Conservation (phyloP, 345 rosid species). For the Linum trigynum region DNA sequence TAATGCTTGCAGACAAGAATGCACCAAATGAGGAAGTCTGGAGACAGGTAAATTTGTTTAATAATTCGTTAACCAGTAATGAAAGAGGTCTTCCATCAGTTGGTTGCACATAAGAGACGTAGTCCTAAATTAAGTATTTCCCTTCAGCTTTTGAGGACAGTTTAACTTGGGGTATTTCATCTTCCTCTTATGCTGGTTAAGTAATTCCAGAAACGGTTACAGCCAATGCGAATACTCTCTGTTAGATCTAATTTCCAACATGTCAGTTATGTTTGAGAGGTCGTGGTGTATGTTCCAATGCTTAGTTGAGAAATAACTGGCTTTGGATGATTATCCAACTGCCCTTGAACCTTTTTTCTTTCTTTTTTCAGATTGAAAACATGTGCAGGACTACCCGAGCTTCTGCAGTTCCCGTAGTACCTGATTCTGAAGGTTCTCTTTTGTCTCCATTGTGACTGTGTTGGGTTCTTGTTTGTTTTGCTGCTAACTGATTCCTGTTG, state of each 20-base stretch:
- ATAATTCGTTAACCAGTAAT: conserved; percentile 1
- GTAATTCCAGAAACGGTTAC: too few species aligned
- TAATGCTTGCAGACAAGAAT: conserved; percentile 94
- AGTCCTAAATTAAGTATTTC: too few species aligned
- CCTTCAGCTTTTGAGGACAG: too few species aligned
- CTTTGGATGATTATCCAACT: neutral
- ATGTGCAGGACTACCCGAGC: conserved; percentile 70
- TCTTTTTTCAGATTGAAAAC: conserved; percentile 57
- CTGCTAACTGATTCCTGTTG: neutral
- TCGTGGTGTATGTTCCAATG: neutral
- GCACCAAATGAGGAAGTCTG: conserved; percentile 99
- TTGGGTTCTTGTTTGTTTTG: conserved; percentile 1
- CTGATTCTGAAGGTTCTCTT: conserved; percentile 79
- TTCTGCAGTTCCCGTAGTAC: conserved; percentile 78
- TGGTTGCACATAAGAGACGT: neutral
- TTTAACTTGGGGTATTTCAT: too few species aligned
- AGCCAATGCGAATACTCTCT: too few species aligned
- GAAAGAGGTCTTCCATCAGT: neutral
- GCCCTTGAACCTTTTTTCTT: conserved; percentile 9
- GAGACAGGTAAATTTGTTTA: conserved; percentile 56
- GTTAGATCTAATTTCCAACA: too few species aligned
- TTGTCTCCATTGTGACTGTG: neutral
- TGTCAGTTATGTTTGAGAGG: too few species aligned
- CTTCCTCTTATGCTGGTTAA: too few species aligned
- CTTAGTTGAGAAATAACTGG: neutral